A percentile compares a stretch with the other conserved stretches of the same genome.
phyloP scores from a whole-genome alignment of 768 basidiomycete species.

The Mycena epipterygia region DNA sequence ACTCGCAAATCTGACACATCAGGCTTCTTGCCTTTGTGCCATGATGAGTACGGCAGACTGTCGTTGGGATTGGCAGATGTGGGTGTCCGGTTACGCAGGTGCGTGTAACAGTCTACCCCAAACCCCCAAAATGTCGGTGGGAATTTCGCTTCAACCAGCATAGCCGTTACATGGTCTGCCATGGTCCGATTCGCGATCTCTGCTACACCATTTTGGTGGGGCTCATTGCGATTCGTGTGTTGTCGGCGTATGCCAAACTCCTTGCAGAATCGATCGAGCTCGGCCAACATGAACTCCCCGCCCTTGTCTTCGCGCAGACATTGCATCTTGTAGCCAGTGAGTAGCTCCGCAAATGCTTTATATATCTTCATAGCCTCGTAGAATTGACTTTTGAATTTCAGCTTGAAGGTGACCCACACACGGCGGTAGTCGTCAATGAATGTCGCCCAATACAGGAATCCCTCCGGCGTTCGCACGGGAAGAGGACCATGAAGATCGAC shows the following conservation, averaged over 20 bases:
- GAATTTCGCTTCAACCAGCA: constrained; percentile 44
- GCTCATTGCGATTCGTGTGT: constrained; percentile 41
- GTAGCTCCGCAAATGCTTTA: constrained; percentile 50
- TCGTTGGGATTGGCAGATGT: constrained; percentile 28
- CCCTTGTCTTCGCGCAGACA: constrained; percentile 50
- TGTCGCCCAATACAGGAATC: constrained; percentile 45
- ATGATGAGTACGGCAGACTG: constrained; percentile 33
- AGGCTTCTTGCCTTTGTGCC: constrained; percentile 35
- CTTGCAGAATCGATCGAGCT: constrained; percentile 39
- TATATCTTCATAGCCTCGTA: constrained; percentile 44
- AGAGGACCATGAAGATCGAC: constrained; percentile 49
- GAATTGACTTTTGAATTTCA: constrained; percentile 44
- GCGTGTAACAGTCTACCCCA: constrained; percentile 38
- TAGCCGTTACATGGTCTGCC: constrained; percentile 44
- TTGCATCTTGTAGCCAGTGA: constrained; percentile 42
- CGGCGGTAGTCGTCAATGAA: constrained; percentile 46
- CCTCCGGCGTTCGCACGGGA: constrained; percentile 33
- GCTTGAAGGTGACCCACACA: constrained; percentile 34
- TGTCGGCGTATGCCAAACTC: constrained; percentile 42
- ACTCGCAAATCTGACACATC: constrained; percentile 47
- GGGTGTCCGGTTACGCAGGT: constrained; percentile 39
- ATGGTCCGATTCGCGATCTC: constrained; percentile 55
- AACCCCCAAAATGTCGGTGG: constrained; percentile 40
- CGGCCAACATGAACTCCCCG: constrained; percentile 48
- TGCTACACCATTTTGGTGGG: constrained; percentile 60